Conservation (phyloP, 306 rosid species). For the Rosa rugosa region DNA sequence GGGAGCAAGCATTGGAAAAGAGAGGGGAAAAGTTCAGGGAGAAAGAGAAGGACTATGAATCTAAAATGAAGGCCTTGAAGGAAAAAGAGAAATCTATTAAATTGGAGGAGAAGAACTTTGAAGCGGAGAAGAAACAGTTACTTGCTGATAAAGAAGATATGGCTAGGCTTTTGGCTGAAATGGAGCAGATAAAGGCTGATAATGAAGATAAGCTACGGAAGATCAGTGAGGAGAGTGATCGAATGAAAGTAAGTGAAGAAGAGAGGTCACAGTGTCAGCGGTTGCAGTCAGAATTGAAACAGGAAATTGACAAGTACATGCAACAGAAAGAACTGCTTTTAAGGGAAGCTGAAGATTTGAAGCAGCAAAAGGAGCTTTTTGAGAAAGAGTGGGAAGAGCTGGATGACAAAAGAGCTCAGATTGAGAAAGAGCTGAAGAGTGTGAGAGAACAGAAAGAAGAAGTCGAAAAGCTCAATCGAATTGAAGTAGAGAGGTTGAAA, state of each 20-base stretch:
- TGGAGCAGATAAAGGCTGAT: constrained; percentile 61
- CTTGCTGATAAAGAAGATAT: constrained; percentile 65
- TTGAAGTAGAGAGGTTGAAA: constrained; percentile 73
- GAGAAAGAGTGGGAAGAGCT: constrained; percentile 98
- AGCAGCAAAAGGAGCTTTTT: constrained; percentile 83
- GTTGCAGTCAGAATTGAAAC: constrained; percentile 78
- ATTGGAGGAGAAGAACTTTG: constrained; percentile 66
- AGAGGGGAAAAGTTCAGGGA: constrained; percentile 80
- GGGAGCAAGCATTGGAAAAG: constrained; percentile 85
- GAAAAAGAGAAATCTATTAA: constrained; percentile 70
- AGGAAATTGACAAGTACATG: constrained; percentile 87
- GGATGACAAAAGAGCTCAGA: constrained; percentile 79
- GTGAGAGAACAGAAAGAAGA: constrained; percentile 69
- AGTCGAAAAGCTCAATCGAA: constrained; percentile 54
- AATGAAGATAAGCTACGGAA: constrained; percentile 64
- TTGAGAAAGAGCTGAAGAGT: constrained; percentile 63
- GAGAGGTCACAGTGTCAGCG: constrained; percentile 71
- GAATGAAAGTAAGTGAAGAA: constrained; percentile 69
- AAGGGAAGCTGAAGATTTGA: constrained; percentile 87
- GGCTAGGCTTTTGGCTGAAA: constrained; percentile 58
- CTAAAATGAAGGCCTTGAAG: constrained; percentile 65
- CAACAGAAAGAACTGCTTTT: constrained; percentile 69
- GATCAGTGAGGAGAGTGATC: constrained; percentile 61
- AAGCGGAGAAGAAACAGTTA: constrained; percentile 53
- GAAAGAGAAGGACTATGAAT: constrained; percentile 82